These are phyloP conservation scores for Boletellus deceptivus DNA, from an alignment of 1,284 basidiomycete genomes.

Conservation along the genomic window DNA sequence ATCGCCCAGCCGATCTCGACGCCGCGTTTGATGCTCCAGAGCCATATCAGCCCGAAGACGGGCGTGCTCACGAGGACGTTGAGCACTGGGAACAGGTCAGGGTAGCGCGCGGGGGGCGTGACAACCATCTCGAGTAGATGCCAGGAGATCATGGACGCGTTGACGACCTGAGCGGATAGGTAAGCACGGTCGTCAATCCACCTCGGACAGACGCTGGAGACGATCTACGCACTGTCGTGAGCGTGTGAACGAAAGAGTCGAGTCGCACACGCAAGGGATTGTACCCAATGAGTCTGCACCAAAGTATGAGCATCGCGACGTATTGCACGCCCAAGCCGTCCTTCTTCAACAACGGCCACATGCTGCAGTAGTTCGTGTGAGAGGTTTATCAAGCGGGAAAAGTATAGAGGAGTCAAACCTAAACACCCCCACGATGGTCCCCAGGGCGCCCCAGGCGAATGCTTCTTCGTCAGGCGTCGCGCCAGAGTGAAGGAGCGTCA, in stretches of 20 bases:
- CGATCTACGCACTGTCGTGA: slow-evolving; percentile 54
- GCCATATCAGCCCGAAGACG: slow-evolving; percentile 71
- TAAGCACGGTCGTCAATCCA: background rate
- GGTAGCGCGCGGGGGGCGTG: slow-evolving; percentile 69
- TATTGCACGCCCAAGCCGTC: slow-evolving; percentile 83
- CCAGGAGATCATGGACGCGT: slow-evolving; percentile 53
- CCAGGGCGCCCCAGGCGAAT: slow-evolving; percentile 76
- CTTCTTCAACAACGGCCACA: slow-evolving; percentile 85
- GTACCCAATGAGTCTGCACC: slow-evolving; percentile 84
- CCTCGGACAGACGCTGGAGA: background rate
- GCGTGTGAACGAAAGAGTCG: slow-evolving; percentile 48
- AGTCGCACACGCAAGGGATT: slow-evolving; percentile 50
- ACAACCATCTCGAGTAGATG: slow-evolving; percentile 67
- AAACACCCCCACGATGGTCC: slow-evolving; percentile 87
- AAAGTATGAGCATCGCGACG: slow-evolving; percentile 60
- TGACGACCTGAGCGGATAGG: slow-evolving; percentile 47
- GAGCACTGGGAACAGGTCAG: slow-evolving; percentile 82
- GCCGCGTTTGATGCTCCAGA: slow-evolving; percentile 75
- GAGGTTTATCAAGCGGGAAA: background rate
- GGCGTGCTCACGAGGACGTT: slow-evolving; percentile 83
- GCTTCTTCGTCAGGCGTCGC: slow-evolving; percentile 58
- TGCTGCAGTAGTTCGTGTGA: slow-evolving; percentile 44
- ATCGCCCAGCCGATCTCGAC: slow-evolving; percentile 68
- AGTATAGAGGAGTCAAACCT: slow-evolving; percentile 52
- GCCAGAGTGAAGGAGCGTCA: slow-evolving; percentile 75